Conservation (phyloP, 2,329 filamentous ascomycete species). For the Cladosporium sp. region DNA sequence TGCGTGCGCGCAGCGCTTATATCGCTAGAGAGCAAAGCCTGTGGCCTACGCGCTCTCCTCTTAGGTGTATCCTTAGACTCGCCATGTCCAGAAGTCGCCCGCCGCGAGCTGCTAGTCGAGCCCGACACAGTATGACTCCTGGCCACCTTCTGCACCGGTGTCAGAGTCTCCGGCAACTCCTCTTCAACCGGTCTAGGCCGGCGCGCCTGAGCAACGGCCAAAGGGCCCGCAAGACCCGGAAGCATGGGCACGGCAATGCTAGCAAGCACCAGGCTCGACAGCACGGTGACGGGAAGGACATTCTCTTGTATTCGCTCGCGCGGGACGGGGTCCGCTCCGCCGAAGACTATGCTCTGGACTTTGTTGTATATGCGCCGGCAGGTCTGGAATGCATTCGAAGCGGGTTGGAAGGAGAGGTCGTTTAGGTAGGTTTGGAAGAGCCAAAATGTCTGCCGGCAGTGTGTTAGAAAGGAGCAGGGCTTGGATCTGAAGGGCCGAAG, state of each 20-base stretch:
- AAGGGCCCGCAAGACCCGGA: constrained; percentile 71
- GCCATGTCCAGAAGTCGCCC: constrained; percentile 34
- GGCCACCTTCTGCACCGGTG: constrained; percentile 52
- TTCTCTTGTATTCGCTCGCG: constrained; percentile 79
- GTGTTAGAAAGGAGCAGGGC: constrained; percentile 15
- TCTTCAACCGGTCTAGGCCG: constrained; percentile 65
- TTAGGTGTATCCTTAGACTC: constrained; percentile 22
- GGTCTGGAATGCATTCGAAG: constrained; percentile 73
- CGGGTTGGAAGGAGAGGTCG: constrained; percentile 70
- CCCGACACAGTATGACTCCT: constrained; percentile 65
- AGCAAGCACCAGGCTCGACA: constrained; percentile 74
- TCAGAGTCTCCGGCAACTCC: constrained; percentile 40
- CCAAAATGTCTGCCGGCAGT: constrained; percentile 70
- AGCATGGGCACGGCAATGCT: constrained; percentile 70
- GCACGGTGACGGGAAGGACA: constrained; percentile 70
- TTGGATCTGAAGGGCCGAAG: background rate
- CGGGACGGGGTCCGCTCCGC: constrained; percentile 62
- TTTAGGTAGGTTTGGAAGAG: constrained; percentile 83
- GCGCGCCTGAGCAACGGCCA: constrained; percentile 75
- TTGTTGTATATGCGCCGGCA: constrained; percentile 82
- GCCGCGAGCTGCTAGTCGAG: constrained; percentile 38
- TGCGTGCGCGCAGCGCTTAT: constrained; percentile 10
- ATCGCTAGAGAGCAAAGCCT: constrained; percentile 17
- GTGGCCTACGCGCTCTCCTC: constrained; percentile 32
- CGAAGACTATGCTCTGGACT: constrained; percentile 83